A percentile compares a stretch with the other conserved stretches of the same genome.
These are phyloP conservation scores for Nyctanthes arbortristis DNA, from an alignment of 257 asterid genomes.

Conservation along the genomic window DNA sequence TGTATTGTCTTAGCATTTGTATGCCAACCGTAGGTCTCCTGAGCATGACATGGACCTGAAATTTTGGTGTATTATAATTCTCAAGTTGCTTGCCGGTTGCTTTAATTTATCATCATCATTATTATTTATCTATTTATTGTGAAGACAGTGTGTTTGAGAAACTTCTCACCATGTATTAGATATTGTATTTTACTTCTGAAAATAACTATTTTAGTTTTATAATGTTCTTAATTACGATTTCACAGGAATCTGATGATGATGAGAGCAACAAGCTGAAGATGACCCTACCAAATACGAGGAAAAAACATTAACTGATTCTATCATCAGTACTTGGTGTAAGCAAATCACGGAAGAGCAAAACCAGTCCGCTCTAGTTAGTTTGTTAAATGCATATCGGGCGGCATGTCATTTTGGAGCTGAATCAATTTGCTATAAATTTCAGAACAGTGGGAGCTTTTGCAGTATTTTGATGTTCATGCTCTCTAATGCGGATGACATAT, in stretches of 20 bases:
- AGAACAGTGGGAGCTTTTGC: conserved; percentile 68
- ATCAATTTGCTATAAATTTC: conserved; percentile 55
- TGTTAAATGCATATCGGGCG: conserved; percentile 89
- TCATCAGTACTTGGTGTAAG: conserved; percentile 59
- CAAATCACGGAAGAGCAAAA: conserved; percentile 54
- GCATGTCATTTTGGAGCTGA: conserved; percentile 88
- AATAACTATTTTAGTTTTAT: conserved; percentile 8
- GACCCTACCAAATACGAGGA: conserved; percentile 37
- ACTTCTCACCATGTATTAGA: neutral
- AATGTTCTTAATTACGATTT: conserved; percentile 14
- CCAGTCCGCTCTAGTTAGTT: conserved; percentile 54
- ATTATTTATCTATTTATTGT: neutral
- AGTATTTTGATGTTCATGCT: conserved; percentile 57
- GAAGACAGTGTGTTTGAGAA: conserved; percentile 1
- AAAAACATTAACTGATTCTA: conserved; percentile 49
- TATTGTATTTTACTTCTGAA: neutral
- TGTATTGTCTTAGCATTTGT: conserved; percentile 5
- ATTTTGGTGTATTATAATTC: conserved; percentile 5
- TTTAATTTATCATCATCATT: too few species aligned
- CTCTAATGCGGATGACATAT: conserved; percentile 64
- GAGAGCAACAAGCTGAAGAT: conserved; percentile 51
- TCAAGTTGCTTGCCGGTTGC: conserved; percentile 18
- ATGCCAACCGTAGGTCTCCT: conserved; percentile 2
- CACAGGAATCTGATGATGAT: conserved; percentile 80
- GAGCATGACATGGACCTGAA: neutral